Evolutionary conservation across 2,329 filamentous ascomycete genomes (phyloP).

Genomic region (Sporothrix humicola): DNA sequence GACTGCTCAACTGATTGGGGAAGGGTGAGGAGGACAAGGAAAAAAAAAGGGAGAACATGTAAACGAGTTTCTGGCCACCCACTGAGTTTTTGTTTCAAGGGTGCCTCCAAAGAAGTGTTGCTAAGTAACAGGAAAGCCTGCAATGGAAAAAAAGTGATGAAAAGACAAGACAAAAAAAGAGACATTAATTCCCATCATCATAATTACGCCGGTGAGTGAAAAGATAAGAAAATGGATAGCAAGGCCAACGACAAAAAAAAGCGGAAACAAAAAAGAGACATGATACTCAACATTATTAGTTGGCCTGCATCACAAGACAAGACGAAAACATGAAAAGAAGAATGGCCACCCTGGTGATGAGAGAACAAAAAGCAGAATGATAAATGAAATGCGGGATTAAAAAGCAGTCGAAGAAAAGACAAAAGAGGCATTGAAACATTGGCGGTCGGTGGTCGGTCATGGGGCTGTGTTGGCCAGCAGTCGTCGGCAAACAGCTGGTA

Average conservation of each 20-base stretch:
- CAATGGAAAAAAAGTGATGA: neutral
- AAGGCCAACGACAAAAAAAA: constrained; percentile 2
- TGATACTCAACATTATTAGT: constrained; percentile 9
- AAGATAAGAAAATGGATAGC: neutral
- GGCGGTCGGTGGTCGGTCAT: neutral
- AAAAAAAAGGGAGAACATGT: neutral
- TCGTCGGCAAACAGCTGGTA: neutral
- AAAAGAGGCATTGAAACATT: neutral
- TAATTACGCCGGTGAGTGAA: constrained; percentile 32
- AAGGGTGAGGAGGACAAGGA: too few species aligned
- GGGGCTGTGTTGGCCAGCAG: neutral
- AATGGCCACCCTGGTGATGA: neutral
- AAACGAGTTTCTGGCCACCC: neutral
- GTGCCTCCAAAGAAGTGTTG: too few species aligned
- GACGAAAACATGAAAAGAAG: neutral
- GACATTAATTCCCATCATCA: constrained; percentile 32
- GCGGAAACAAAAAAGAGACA: neutral
- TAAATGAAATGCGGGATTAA: neutral
- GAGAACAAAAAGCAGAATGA: neutral
- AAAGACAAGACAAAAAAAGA: neutral
- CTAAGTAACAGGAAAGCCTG: neutral
- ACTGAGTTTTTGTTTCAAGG: neutral
- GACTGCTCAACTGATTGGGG: too few species aligned
- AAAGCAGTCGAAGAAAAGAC: neutral
- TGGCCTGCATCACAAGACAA: neutral